Evolutionary conservation across 108 stramenopile species (phyloP).

Genomic region (Stephanodiscus minutulus): DNA sequence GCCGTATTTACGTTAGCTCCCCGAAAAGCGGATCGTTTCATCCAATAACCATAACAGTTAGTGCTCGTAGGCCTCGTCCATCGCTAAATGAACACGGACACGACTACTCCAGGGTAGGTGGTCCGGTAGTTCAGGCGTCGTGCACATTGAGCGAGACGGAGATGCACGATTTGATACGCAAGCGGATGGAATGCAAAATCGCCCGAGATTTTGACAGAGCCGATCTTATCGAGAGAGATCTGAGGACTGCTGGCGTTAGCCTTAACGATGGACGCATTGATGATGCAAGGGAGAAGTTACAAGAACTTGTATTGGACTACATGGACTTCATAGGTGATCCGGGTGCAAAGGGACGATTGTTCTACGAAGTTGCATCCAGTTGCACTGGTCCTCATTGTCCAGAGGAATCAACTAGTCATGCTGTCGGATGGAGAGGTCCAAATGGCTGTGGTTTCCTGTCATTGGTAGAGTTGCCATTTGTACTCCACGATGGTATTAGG

Average conservation of each 20-base stretch:
- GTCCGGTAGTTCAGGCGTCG: constrained; percentile 5
- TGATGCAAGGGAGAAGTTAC: neutral
- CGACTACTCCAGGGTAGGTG: constrained; percentile 68
- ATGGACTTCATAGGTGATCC: neutral
- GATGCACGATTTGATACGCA: constrained; percentile 52
- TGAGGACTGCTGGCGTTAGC: constrained; percentile 52
- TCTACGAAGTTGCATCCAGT: neutral
- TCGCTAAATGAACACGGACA: constrained; percentile 78
- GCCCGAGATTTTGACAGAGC: constrained; percentile 58
- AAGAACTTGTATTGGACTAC: neutral
- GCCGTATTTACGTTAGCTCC: too few species aligned
- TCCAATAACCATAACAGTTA: too few species aligned
- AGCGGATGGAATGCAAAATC: constrained; percentile 60
- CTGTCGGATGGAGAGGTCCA: neutral
- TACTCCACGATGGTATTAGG: neutral
- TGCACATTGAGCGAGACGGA: constrained; percentile 50
- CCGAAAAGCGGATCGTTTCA: too few species aligned
- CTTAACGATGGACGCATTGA: too few species aligned
- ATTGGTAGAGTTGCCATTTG: neutral
- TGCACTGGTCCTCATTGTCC: neutral
- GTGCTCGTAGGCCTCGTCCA: too few species aligned
- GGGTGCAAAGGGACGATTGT: neutral
- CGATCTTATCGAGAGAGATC: constrained; percentile 58
- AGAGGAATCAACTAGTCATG: constrained; percentile 1
- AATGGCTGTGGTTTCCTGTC: neutral